Base-by-base conservation (phyloP, 73 alveolate species). In the Urostyla sp. region DNA sequence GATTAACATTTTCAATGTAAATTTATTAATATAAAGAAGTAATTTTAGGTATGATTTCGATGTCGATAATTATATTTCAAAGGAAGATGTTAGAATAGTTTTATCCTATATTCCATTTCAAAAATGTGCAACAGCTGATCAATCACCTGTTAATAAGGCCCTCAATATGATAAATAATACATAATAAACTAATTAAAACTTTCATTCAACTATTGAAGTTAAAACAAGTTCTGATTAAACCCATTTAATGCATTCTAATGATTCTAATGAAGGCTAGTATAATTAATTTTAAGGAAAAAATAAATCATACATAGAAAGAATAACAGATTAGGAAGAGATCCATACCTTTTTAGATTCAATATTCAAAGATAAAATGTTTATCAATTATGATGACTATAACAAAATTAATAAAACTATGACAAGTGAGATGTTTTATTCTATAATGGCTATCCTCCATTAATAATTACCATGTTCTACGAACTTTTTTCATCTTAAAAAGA, bases 21-120 rank as follows among this genome's bases (percentile, higher is more conserved):
- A n/a, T n/a, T n/a, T n/a, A n/a, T n/a, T n/a, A n/a, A n/a, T n/a
- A n/a, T n/a, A n/a, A n/a, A n/a, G n/a, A 48, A 24, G 31, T 46
- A 23, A 49, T 72, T 50, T n/a, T 66, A 69, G 83, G 72, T 75
- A 85, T 51, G 89, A 77, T 37, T 77, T 77, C 43, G 75, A 77
- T 49, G 31, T 58, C 52, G 89, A 77, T 34, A 58, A 58, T 20
- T 24, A 21, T 28, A 77, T 77, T 5, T 60, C 82, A 0, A 56
- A 45, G 32, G 89, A 77, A 60, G 89, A 77, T 77, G 74, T 77
- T 24, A 67, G 89, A 15, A 43, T 77, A 13, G 60, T 60, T 8
- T 50, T 77, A 16, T 36, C 72, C 7, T 77, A 77, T 36, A 61
- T 77, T 21, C 89, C 89, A 1, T 69, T 69, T 55, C 44, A 45